Base-by-base conservation (phyloP, 2,329 filamentous ascomycete genomes). In the Penicillium sp. region DNA sequence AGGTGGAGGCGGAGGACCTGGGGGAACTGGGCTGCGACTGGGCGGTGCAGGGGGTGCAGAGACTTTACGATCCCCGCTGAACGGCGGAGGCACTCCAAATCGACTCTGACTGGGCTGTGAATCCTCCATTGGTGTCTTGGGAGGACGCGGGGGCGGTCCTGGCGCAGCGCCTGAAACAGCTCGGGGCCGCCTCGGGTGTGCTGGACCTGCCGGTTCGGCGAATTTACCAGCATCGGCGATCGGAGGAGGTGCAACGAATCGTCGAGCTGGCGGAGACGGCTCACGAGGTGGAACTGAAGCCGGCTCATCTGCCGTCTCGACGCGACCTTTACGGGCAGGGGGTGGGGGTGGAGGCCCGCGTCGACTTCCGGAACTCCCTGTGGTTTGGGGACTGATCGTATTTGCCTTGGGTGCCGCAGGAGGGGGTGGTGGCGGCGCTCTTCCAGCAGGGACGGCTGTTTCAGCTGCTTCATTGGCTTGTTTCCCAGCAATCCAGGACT, bases 141-240 rank as follows among this genome's bases (percentile, higher is more conserved):
- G 78, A 9, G 85, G 85, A 47, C 81, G 74, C 11, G 81, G 83
- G 9, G 82, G 80, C 23, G 85, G 84, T 1, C 79, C 83, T 24
- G 81, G 74, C 40, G 69, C 62, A 56, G 73, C 64, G 28, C 69
- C 70, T 8, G 77, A 79, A 13, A 70, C 64, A 51, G 78, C 77
- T 55, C 76, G 65, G 48, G 71, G 66, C 61, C 76, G 68, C 62
- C 74, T 58, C 67, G 78, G 64, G 45, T 69, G 70, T 16, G 74
- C 56, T 47, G 69, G 74, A 20, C 67, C 68, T 46, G 74, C 72
- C 24, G 74, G 68, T 51, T 84, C 77, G 3, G 86, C 89, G 63
- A 82, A 93, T 69, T 88, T 95, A 29, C 93, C 93, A 47, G 93
- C 93, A 67, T 95, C 90, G 45, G 88, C 82, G 49, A 97, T 71